A percentile compares a stretch with the other conserved stretches of the same genome.
phyloP scores from a whole-genome alignment of 169 alveolate genomes.

The Theileria equi region DNA sequence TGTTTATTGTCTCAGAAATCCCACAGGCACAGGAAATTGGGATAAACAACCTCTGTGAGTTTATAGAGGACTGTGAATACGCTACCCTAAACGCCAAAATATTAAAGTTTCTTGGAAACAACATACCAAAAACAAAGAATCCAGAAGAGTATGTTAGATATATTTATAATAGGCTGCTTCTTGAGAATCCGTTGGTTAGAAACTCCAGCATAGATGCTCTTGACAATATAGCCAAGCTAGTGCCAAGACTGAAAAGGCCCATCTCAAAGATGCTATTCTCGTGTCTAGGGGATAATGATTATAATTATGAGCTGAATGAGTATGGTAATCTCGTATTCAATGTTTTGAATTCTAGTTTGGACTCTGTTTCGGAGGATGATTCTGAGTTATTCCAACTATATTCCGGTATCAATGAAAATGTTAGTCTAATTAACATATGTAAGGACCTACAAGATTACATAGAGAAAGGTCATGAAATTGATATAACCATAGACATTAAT shows the following conservation, averaged over 20 bases:
- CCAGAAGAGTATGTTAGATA: conserved; percentile 92
- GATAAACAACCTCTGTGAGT: conserved; percentile 91
- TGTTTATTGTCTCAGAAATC: conserved; percentile 79
- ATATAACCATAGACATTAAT: neutral
- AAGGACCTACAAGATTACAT: conserved; percentile 9
- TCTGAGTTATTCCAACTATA: too few relatives aligned
- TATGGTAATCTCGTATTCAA: neutral
- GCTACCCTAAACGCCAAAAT: conserved; percentile 83
- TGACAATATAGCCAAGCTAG: conserved; percentile 80
- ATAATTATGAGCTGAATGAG: neutral
- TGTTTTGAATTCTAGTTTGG: too few relatives aligned
- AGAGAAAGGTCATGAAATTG: conserved; percentile 17
- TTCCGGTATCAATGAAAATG: conserved; percentile 18
- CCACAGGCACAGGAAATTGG: conserved; percentile 84
- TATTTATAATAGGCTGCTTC: conserved; percentile 93
- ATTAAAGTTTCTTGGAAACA: conserved; percentile 86
- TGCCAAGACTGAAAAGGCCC: conserved; percentile 68
- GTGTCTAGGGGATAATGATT: conserved; percentile 65
- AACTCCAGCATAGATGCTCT: conserved; percentile 96
- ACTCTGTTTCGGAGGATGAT: too few relatives aligned
- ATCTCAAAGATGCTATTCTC: conserved; percentile 68
- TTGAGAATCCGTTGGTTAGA: conserved; percentile 93
- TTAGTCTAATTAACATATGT: conserved; percentile 1
- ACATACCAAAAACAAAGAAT: conserved; percentile 85
- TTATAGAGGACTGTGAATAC: conserved; percentile 97